Base-by-base conservation (phyloP, 306 rosid genomes). In the Ceratonia siliqua region DNA sequence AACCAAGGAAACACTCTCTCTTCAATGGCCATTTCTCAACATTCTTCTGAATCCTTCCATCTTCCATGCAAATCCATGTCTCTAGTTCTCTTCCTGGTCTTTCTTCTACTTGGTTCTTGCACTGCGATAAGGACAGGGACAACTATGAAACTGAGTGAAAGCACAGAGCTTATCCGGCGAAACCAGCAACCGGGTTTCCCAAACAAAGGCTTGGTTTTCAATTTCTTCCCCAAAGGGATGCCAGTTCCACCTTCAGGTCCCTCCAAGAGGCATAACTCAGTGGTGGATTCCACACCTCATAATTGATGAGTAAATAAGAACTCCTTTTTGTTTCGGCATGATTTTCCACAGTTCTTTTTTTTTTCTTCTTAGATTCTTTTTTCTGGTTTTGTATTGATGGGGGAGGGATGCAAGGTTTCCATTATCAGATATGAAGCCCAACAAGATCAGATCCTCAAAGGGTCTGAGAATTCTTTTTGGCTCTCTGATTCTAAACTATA, bases 181-280 rank as follows among this genome's bases (percentile, higher is more conserved):
- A 72, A 74, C 49, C 52, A 69, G 10, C 30, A 24, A 56, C 73
- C 59, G 0, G 72, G 39, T 24, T 85, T 84, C 27, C 77, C 27
- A 56, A 53, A 68, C 56, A 59, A 28, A 45, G 89, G 84, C 7
- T 75, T 84, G 63, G 70, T 83, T 56, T 94, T 94, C 91, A 78
- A 86, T 61, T 89, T 78, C 78, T 83, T 94, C 56, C 99, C 99
- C 54, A 92, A 76, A 90, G 97, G 92, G 68, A 22, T 30, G 1
- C 85, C 82, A 0, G 49, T 88, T 12, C 92, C 97, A 35, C 95
- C 99, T 70, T 94, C 99, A 5, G 97, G 90, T 22, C 99, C 99
- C 36, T 94, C 99, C 43, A 83, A 78, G n/a, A 79, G 96, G 61
- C 99, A 94, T 73, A 94, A 94, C 82, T 66, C 89, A 4, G 68